These are phyloP conservation scores for Fagopyrum homotropicum DNA, from an alignment of 148 eudicot species.

Conservation along the genomic window DNA sequence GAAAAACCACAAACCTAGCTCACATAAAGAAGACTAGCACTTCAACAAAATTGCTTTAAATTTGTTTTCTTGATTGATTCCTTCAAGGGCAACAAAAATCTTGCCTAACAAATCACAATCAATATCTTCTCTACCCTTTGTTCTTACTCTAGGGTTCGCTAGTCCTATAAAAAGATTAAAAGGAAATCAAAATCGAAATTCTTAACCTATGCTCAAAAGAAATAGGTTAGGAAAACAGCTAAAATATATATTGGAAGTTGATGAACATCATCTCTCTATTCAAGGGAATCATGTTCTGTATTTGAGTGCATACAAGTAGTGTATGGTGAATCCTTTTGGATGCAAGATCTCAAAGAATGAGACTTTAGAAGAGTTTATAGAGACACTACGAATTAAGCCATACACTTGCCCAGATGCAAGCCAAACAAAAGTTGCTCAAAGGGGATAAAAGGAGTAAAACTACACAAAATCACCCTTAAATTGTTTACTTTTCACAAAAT, in stretches of 20 bases:
- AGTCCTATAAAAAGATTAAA: neutral
- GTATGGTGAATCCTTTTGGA: neutral
- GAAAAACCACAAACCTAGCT: conserved; percentile 4
- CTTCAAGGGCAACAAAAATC: neutral
- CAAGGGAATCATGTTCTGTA: neutral
- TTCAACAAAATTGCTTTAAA: neutral
- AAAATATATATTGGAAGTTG: too few relatives aligned
- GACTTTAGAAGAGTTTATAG: neutral
- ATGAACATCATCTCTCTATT: too few relatives aligned
- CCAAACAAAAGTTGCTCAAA: neutral
- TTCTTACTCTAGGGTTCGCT: conserved; percentile 5
- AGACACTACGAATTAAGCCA: neutral
- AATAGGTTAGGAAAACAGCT: too few relatives aligned
- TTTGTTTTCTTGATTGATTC: neutral
- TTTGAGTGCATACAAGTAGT: neutral
- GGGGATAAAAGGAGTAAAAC: neutral
- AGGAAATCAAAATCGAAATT: too few relatives aligned
- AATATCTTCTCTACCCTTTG: neutral
- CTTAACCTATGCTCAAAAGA: too few relatives aligned
- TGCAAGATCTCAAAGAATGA: neutral
- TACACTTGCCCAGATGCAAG: neutral
- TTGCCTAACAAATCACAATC: conserved; percentile 1
- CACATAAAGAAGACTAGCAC: neutral
- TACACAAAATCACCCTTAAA: neutral
- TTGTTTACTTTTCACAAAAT: too few relatives aligned